These are phyloP conservation scores for Leccinellum luteum DNA, from an alignment of 768 basidiomycete species.

Conservation along the genomic window DNA sequence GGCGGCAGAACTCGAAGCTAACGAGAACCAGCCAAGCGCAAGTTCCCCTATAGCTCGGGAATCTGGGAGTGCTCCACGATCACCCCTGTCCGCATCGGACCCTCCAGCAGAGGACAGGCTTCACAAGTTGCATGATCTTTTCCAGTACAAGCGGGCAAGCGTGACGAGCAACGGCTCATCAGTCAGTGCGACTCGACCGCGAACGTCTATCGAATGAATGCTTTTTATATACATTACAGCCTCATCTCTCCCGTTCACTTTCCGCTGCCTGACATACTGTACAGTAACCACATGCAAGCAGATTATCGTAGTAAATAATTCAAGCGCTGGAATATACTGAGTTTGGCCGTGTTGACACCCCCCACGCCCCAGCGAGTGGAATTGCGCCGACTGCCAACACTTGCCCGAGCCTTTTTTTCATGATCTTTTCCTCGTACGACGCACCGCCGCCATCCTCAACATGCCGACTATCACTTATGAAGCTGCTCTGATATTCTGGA, in stretches of 20 bases:
- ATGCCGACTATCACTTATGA: conserved; percentile 52
- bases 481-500: conserved; percentile 80
- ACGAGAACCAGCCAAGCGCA: conserved; percentile 38
- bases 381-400: neutral
- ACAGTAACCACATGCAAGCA: conserved; percentile 25
- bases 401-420: neutral
- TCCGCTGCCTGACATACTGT: conserved; percentile 27
- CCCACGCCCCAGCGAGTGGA: neutral
- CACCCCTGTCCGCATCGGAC: conserved; percentile 34
- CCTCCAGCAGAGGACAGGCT: conserved; percentile 58
- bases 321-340: conserved; percentile 3
- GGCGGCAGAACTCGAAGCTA: conserved; percentile 60
- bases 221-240: conserved; percentile 19
- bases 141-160: conserved; percentile 74
- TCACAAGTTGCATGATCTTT: conserved; percentile 74
- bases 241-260: conserved; percentile 16
- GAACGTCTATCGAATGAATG: conserved; percentile 19
- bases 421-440: conserved; percentile 11
- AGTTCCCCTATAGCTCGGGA: conserved; percentile 31
- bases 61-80: conserved; percentile 33
- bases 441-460: conserved; percentile 1
- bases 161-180: conserved; percentile 47
- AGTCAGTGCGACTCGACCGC: conserved; percentile 15
- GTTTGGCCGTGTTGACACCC: conserved; percentile 30
- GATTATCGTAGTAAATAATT: conserved; percentile 24